Conservation (phyloP, 2,329 filamentous ascomycete species). For the Chaetomiaceae sp. region DNA sequence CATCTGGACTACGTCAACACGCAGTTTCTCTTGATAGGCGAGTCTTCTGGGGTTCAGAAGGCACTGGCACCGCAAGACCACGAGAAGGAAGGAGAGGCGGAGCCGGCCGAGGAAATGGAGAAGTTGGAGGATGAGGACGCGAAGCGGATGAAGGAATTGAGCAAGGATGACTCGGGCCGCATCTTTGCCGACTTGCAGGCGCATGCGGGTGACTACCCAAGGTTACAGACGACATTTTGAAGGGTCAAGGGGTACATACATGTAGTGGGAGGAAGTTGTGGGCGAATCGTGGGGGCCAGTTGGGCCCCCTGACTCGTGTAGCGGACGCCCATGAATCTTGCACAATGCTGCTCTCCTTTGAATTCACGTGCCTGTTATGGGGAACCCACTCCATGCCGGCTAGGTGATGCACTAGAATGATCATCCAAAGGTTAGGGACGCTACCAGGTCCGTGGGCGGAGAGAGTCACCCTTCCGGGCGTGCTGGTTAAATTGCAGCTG, state of each 20-base stretch:
- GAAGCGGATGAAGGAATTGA: constrained; percentile 54
- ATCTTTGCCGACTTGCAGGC: constrained; percentile 47
- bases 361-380: too few species aligned
- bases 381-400: too few species aligned
- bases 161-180: constrained; percentile 42
- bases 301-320: too few species aligned
- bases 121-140: constrained; percentile 72
- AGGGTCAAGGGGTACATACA: neutral
- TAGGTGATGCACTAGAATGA: too few species aligned
- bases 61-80: constrained; percentile 54
- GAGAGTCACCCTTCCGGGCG: too few species aligned
- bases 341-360: too few species aligned
- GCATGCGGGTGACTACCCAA: constrained; percentile 57
- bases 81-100: constrained; percentile 55
- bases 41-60: constrained; percentile 53
- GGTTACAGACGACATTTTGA: constrained; percentile 55
- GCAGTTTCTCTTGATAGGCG: constrained; percentile 75
- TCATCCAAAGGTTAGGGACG: too few species aligned
- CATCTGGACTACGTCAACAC: constrained; percentile 71
- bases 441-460: too few species aligned
- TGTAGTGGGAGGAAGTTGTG: too few species aligned
- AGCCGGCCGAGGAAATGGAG: constrained; percentile 67
- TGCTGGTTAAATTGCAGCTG: too few species aligned
- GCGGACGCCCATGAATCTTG: too few species aligned
- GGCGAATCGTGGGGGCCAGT: too few species aligned